Evolutionary conservation across 805 yeast genomes (phyloP), one percentile per base, ranked within the genome.

Genomic region (Starmerella sp.): DNA sequence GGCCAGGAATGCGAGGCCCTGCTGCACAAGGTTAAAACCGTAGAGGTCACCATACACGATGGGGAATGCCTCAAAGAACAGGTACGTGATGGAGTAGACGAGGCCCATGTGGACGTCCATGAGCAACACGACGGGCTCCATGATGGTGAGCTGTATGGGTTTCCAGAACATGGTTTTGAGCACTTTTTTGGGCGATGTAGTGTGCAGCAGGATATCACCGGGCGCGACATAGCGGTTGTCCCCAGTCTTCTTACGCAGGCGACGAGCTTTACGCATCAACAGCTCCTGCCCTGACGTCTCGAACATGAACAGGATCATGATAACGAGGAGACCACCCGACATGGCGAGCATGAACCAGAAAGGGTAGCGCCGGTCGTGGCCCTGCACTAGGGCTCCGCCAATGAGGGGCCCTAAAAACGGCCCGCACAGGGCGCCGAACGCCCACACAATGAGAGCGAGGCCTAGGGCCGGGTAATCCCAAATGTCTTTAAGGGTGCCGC

Each of bases 21-120:
- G 57, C 53, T 76, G 78, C 32, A 79, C 71, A 30, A 72, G 62
- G 5, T 77, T 73, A 65, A 81, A 81, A 36, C 70, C 62, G 58
- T 78, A 71, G 22, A 71, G 62, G 1, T 72, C 76, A 8, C 57
- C 54, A 57, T 75, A 82, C 1, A 77, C 80, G 36, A 80, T 69
- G 10, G 86, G 85, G 67, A 78, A 78, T 5, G 79, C 80, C 66
- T 82, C 85, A 61, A 81, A 78, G 71, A 78, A 81, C 22, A 79
- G 65, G 64, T 79, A 82, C 57, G 77, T 60, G 32, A 75, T 66
- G 35, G 82, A 77, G 64, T 81, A 81, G 6, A 74, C 69, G 51
- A 80, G 60, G 0, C 81, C 78, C 59, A 77, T 68, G 64, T 79
- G 80, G 30, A 75, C 17, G 62, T 80, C 74, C 55, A 80, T 74